Conservation (phyloP, 1,284 basidiomycete genomes). For the Microbotryum violaceum region DNA sequence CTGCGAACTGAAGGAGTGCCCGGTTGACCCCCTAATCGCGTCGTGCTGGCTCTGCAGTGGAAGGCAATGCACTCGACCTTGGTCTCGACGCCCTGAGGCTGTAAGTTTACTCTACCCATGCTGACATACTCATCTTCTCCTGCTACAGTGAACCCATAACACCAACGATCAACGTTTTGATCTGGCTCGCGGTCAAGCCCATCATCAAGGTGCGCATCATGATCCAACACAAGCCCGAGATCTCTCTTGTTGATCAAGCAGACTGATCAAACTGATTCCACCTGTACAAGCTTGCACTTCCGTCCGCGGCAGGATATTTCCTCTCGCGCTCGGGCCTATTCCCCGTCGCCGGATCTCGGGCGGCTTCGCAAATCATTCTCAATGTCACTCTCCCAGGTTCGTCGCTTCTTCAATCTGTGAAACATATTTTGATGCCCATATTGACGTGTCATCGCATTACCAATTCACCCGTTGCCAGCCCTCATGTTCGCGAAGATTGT, state of each 20-base stretch:
- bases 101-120: too few species aligned
- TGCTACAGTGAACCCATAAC: too few species aligned
- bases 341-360: constrained; percentile 8
- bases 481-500: constrained; percentile 71
- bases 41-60: too few species aligned
- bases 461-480: constrained; percentile 59
- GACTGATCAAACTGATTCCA: constrained; percentile 11
- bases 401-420: not conserved
- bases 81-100: too few species aligned
- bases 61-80: too few species aligned
- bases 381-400: not conserved
- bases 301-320: constrained; percentile 3
- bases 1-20: too few species aligned
- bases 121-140: too few species aligned
- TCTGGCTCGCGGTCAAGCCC: constrained; percentile 22
- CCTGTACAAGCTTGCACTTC: constrained; percentile 12
- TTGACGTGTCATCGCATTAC: constrained; percentile 1
- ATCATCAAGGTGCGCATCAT: not conserved
- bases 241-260: not conserved
- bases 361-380: constrained; percentile 7
- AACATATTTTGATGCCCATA: not conserved
- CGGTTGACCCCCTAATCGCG: too few species aligned
- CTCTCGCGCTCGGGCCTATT: constrained; percentile 7
- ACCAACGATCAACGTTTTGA: constrained; percentile 11
- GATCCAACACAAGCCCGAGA: too few species aligned